Evolutionary conservation across 306 rosid genomes (phyloP).

Genomic region (Mimosa bimucronata): DNA sequence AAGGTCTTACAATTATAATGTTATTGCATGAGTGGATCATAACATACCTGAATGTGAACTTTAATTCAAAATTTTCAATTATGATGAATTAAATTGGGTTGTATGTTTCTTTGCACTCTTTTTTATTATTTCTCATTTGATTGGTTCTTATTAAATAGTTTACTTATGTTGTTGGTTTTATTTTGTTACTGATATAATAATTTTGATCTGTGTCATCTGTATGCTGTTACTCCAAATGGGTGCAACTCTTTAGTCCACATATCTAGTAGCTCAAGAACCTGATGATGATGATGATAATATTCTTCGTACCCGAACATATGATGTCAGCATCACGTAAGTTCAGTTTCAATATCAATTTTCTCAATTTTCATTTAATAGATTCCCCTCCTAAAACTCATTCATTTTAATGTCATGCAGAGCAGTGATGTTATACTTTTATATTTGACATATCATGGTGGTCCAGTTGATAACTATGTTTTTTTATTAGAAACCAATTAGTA

Average conservation of each 20-base stretch:
- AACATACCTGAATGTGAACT: slow-evolving; percentile 25
- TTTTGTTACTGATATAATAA: slow-evolving; percentile 31
- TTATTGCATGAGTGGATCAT: not conserved
- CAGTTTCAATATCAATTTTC: slow-evolving; percentile 34
- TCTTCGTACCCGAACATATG: slow-evolving; percentile 89
- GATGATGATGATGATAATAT: slow-evolving; percentile 91
- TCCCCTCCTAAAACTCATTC: not conserved
- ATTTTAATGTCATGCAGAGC: slow-evolving; percentile 5
- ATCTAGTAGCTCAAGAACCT: slow-evolving; percentile 84
- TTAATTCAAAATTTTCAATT: slow-evolving; percentile 13
- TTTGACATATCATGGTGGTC: not conserved
- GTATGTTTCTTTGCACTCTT: slow-evolving; percentile 8
- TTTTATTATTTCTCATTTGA: not conserved
- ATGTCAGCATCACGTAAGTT: slow-evolving; percentile 92
- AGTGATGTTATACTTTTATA: not conserved
- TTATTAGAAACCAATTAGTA: slow-evolving; percentile 17
- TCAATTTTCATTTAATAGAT: not conserved
- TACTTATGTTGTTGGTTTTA: slow-evolving; percentile 29
- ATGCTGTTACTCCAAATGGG: slow-evolving; percentile 37
- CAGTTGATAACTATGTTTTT: not conserved
- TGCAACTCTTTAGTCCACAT: slow-evolving; percentile 73
- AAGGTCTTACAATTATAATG: not conserved
- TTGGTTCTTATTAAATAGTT: not conserved
- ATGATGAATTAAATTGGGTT: slow-evolving; percentile 2
- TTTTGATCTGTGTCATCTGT: slow-evolving; percentile 33